A percentile compares a stretch with the other conserved stretches of the same genome.
Evolutionary conservation across 192 early-diverging fungal species (phyloP).

Genomic region (Coemansia guatemalensis): DNA sequence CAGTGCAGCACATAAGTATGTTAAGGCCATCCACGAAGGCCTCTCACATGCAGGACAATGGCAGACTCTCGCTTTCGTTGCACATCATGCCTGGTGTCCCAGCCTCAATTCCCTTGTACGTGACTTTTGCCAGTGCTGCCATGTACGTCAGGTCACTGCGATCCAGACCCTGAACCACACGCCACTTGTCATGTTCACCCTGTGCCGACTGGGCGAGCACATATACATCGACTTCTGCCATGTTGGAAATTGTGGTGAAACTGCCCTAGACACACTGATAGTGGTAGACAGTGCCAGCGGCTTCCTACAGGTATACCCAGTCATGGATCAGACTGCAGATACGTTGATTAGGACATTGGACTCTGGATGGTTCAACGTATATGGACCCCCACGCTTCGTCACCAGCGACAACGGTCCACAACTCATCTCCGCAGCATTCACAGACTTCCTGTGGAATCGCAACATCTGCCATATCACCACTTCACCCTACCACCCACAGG

Average conservation of each 20-base stretch:
- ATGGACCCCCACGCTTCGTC: conserved; percentile 3
- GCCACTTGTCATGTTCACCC: background rate
- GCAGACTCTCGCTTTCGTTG: background rate
- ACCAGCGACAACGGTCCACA: too few relatives aligned
- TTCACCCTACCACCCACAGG: too few relatives aligned
- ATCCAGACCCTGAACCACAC: conserved; percentile 16
- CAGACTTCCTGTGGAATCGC: background rate
- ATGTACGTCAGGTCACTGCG: conserved; percentile 10
- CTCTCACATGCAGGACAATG: conserved; percentile 13
- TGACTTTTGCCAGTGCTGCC: background rate
- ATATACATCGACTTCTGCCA: conserved; percentile 23
- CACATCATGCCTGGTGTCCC: background rate
- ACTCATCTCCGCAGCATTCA: conserved; percentile 1
- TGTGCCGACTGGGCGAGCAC: conserved; percentile 1
- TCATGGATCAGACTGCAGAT: background rate
- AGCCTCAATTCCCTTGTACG: background rate
- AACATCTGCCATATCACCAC: conserved; percentile 4
- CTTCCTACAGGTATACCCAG: conserved; percentile 12
- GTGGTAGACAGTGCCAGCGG: conserved; percentile 2
- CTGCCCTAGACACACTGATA: conserved; percentile 9
- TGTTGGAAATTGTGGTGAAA: conserved; percentile 10
- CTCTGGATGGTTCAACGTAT: conserved; percentile 1
- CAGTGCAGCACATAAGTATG: too few relatives aligned
- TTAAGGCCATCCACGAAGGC: too few relatives aligned
- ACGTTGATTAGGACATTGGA: background rate